Conservation (phyloP, 345 rosid species). For the Excoecaria cochinchinensis region DNA sequence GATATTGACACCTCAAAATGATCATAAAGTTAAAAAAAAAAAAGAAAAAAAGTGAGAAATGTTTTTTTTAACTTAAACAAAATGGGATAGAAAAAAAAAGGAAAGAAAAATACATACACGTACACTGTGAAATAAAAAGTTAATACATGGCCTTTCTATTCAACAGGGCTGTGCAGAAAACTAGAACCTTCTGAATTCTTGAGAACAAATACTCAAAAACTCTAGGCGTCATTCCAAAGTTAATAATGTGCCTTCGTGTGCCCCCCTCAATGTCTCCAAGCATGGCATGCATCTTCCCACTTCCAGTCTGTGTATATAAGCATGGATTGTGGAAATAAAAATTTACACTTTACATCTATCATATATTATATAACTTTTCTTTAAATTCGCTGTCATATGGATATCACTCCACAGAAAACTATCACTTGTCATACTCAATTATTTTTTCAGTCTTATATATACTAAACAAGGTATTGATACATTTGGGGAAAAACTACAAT, state of each 20-base stretch:
- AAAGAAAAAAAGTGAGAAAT: too few relatives aligned
- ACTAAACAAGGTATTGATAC: background rate
- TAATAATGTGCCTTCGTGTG: conserved; percentile 87
- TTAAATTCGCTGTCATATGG: background rate
- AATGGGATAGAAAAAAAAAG: background rate
- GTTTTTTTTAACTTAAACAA: background rate
- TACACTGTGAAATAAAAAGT: background rate
- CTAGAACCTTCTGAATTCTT: conserved; percentile 79
- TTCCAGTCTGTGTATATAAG: conserved; percentile 66
- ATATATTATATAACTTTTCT: background rate
- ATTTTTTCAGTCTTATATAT: background rate
- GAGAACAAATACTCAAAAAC: conserved; percentile 88
- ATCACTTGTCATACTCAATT: background rate
- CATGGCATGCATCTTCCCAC: conserved; percentile 99
- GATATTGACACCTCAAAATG: background rate
- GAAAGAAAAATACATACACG: background rate
- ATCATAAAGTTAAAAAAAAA: too few relatives aligned
- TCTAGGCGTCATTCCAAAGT: conserved; percentile 95
- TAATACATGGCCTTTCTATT: background rate
- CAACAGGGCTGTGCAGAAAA: background rate
- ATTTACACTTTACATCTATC: background rate
- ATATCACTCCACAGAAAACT: background rate
- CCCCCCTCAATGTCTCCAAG: conserved; percentile 99
- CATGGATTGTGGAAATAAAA: background rate
- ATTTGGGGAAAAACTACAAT: background rate